phyloP scores from a whole-genome alignment of 1,139 yeast species.

The Hyphopichia pseudoburtonii region DNA sequence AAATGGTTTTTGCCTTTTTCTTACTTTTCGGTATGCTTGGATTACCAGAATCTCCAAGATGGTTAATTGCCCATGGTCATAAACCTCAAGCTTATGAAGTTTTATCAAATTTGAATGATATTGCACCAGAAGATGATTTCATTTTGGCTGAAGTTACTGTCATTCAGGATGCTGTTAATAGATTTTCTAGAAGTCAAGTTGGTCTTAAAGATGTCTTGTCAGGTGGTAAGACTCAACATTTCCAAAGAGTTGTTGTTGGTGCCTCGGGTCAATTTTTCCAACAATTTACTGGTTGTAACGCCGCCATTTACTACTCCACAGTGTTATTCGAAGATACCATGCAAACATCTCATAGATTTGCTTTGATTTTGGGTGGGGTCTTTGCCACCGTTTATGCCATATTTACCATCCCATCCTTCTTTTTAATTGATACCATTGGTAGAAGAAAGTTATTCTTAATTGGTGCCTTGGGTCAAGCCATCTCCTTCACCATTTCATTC shows the following conservation, averaged over 20 bases:
- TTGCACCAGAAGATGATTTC: conserved; percentile 42
- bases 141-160: conserved; percentile 44
- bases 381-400: conserved; percentile 78
- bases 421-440: conserved; percentile 66
- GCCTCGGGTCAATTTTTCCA: conserved; percentile 56
- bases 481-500: conserved; percentile 40
- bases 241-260: conserved; percentile 59
- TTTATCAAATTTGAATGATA: conserved; percentile 40
- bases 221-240: conserved; percentile 58
- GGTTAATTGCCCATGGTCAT: conserved; percentile 66
- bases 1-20: conserved; percentile 19
- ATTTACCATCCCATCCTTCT: conserved; percentile 63
- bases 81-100: conserved; percentile 46
- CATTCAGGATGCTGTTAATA: conserved; percentile 42
- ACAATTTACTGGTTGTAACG: conserved; percentile 72
- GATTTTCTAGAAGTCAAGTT: conserved; percentile 37
- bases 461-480: conserved; percentile 51
- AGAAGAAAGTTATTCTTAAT: conserved; percentile 67
- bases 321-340: conserved; percentile 64
- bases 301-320: conserved; percentile 71
- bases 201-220: conserved; percentile 52
- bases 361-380: conserved; percentile 82
- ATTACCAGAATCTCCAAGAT: conserved; percentile 66
- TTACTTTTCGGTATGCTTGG: conserved; percentile 16
- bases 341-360: conserved; percentile 58